These are phyloP conservation scores for Paraglomus brasilianum DNA, from an alignment of 192 early-diverging fungal genomes.

Conservation along the genomic window DNA sequence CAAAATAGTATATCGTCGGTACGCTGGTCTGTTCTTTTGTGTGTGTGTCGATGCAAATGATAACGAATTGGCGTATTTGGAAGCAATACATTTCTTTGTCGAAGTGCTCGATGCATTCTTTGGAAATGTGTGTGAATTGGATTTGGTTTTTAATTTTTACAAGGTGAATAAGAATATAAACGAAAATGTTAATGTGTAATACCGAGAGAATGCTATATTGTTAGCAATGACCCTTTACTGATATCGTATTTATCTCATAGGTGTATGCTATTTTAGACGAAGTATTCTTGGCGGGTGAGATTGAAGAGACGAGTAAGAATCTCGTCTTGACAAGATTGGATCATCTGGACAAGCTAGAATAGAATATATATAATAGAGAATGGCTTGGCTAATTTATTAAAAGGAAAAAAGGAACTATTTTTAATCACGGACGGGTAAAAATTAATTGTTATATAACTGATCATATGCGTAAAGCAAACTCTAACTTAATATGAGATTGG, in stretches of 20 bases:
- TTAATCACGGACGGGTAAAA: neutral
- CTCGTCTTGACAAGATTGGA: slow-evolving; percentile 73
- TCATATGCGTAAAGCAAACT: neutral
- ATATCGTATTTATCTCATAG: slow-evolving; percentile 35
- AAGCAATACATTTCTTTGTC: slow-evolving; percentile 99
- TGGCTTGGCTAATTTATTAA: too few relatives aligned
- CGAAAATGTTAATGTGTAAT: neutral
- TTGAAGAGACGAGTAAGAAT: slow-evolving; percentile 92
- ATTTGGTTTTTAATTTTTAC: slow-evolving; percentile 98
- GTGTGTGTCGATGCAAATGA: slow-evolving; percentile 98
- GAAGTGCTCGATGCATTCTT: slow-evolving; percentile 98
- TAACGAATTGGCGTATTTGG: slow-evolving; percentile 93
- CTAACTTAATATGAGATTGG: neutral
- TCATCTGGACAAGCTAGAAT: slow-evolving; percentile 72
- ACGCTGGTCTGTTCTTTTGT: slow-evolving; percentile 98
- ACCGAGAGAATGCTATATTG: neutral
- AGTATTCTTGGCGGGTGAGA: slow-evolving; percentile 96
- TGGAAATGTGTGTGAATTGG: slow-evolving; percentile 97
- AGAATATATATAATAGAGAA: slow-evolving; percentile 4
- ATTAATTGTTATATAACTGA: neutral
- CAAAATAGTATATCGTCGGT: slow-evolving; percentile 97
- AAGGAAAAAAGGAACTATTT: neutral
- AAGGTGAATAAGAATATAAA: slow-evolving; percentile 48
- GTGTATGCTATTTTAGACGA: slow-evolving; percentile 98
- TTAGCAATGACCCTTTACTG: neutral